Evolutionary conservation across 192 early-diverging fungal genomes (phyloP), one percentile per base, ranked within the genome.

Genomic region (Umbelopsis isabellina): DNA sequence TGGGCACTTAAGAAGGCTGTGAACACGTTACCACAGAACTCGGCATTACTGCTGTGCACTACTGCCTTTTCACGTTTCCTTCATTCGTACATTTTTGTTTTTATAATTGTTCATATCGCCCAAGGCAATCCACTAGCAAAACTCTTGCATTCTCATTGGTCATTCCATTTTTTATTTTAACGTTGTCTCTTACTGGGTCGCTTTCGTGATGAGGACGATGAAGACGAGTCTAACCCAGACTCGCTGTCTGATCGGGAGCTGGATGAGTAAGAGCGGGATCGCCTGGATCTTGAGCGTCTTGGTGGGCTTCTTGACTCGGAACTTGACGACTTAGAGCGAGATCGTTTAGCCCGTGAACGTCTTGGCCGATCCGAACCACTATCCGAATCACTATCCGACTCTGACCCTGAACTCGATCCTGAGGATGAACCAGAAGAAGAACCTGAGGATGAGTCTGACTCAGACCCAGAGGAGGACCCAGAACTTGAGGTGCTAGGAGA

Each of bases 1-100:
- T 85, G 20, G 84, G 84, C 21, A 67, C 76, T 46, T 74, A 69
- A 77, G 33, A 1, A 4, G 15, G 1, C 6, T 13, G 0, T 1
- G 27, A 35, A 12, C 13, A 12, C 37, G 6, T 41, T 41, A 41
- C 6, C 6, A 41, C 37, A 41, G 27, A 30, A 4, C 6, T 41
- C 10, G 37, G 37, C 37, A 41, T 10, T 41, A 41, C 37, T 41
- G 37, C 37, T 41, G 5, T 6, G 37, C 37, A 41, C 6, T 41
- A 41, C 10, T 41, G 37, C 7, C 37, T 9, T 41, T 30, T 30
- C 3, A 2, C 3, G 27, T 41, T 41, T 41, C 37, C 37, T 41
- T 41, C 37, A 41, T 41, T 41, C 37, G 37, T 41, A 41, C 37
- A 41, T 41, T 41, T 41, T 41, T 41, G 37, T 6, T 41, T 30